A percentile compares a stretch with the other conserved stretches of the same genome.
phyloP scores from a whole-genome alignment of 2,329 filamentous ascomycete genomes.

The Fusarium armeniacum region DNA sequence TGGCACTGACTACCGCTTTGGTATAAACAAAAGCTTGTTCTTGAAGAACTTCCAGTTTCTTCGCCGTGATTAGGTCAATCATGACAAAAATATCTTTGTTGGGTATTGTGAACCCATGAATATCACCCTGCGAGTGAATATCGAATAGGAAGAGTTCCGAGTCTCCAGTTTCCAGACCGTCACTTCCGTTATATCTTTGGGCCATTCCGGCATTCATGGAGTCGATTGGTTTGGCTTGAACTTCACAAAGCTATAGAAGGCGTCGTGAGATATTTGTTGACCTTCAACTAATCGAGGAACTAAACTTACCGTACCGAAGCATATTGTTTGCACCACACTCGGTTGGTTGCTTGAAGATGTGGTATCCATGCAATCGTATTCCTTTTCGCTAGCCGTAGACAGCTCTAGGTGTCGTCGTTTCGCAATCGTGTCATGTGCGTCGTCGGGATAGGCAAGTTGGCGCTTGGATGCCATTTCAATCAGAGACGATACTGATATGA shows the following conservation, averaged over 20 bases:
- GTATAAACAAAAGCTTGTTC: not conserved
- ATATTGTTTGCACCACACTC: rapidly evolving
- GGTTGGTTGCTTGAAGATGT: rapidly evolving
- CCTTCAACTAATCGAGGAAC: rapidly evolving
- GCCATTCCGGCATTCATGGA: rapidly evolving
- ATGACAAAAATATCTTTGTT: not conserved
- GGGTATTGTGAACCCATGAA: not conserved
- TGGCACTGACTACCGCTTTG: not conserved
- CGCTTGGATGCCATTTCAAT: not conserved
- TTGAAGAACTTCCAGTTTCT: not conserved
- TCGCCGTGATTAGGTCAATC: not conserved
- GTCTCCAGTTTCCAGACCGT: rapidly evolving
- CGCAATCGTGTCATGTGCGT: not conserved
- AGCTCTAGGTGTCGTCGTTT: not conserved
- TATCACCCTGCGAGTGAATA: not conserved
- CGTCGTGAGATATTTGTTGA: rapidly evolving
- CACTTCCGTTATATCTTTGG: rapidly evolving
- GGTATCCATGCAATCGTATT: not conserved
- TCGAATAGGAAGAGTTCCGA: not conserved
- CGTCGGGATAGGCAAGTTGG: not conserved
- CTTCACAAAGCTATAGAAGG: not conserved
- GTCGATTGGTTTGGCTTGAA: not conserved
- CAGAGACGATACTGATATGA: no score
- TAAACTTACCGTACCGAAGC: not conserved
- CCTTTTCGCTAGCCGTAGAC: not conserved